Evolutionary conservation across 2,329 filamentous ascomycete genomes (phyloP).

Genomic region (Ophiostoma pallidulum): DNA sequence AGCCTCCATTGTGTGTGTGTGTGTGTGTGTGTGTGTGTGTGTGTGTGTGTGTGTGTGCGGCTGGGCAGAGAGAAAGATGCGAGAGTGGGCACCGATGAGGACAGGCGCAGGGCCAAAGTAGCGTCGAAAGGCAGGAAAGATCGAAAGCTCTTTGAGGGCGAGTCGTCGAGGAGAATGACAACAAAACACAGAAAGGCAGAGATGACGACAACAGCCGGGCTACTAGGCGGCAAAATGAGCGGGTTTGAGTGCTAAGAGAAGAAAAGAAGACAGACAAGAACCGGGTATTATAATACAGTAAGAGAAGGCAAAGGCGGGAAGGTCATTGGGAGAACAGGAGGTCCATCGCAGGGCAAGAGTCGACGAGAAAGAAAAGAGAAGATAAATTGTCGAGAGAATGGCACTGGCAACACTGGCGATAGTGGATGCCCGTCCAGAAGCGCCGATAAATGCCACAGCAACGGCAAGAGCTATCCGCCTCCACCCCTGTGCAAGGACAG

Average conservation of each 20-base stretch:
- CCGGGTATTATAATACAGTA: conserved; percentile 4
- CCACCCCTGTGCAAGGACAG: background rate
- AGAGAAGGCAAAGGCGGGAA: background rate
- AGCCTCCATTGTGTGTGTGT: conserved; percentile 61
- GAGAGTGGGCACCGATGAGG: too few relatives aligned
- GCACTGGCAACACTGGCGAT: too few relatives aligned
- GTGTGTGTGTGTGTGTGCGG: too few relatives aligned
- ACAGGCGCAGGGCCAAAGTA: too few relatives aligned
- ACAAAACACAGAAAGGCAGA: background rate
- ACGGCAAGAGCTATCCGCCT: conserved; percentile 13
- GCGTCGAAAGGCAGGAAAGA: background rate
- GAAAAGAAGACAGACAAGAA: background rate
- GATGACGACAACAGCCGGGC: background rate
- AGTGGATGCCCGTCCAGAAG: too few relatives aligned
- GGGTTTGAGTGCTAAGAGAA: background rate
- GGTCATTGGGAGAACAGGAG: background rate
- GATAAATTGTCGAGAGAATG: background rate
- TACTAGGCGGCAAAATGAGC: too few relatives aligned
- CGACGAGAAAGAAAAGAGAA: background rate
- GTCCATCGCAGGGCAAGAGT: background rate
- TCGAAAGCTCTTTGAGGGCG: too few relatives aligned
- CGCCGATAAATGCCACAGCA: conserved; percentile 20
- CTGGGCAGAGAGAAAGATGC: too few relatives aligned
- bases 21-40: too few relatives aligned
- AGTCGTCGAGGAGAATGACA: background rate